Percentiles rank a stretch among this genome's conserved stretches.
Evolutionary conservation across 2,329 filamentous ascomycete genomes (phyloP).

Genomic region (Exophiala aquamarina): DNA sequence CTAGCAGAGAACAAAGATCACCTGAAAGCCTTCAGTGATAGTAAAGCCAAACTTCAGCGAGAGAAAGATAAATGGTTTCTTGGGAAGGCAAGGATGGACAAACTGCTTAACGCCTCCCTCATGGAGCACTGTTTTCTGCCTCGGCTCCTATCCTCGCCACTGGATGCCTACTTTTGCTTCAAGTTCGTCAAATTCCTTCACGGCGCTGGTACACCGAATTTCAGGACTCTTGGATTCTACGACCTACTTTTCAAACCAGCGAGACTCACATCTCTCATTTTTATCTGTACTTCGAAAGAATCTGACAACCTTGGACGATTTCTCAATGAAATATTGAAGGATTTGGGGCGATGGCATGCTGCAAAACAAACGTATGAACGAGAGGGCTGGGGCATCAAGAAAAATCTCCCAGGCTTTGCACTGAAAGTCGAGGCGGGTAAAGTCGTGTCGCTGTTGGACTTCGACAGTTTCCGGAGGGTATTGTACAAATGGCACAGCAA

Average conservation of each 20-base stretch:
- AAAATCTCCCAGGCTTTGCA: constrained; percentile 74
- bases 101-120: constrained; percentile 70
- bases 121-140: constrained; percentile 93
- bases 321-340: constrained; percentile 75
- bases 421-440: constrained; percentile 71
- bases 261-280: constrained; percentile 77
- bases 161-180: constrained; percentile 87
- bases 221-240: constrained; percentile 80
- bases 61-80: constrained; percentile 80
- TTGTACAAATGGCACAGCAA: constrained; percentile 89
- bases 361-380: constrained; percentile 76
- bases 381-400: constrained; percentile 69
- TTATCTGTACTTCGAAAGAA: constrained; percentile 85
- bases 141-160: constrained; percentile 75
- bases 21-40: constrained; percentile 65
- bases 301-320: constrained; percentile 93
- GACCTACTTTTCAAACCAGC: constrained; percentile 83
- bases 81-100: constrained; percentile 61
- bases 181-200: constrained; percentile 86
- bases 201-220: constrained; percentile 77
- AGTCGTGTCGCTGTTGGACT: constrained; percentile 71
- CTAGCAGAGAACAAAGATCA: constrained; percentile 72
- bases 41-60: constrained; percentile 67
- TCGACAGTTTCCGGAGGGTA: constrained; percentile 80
- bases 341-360: constrained; percentile 81